phyloP scores from a whole-genome alignment of 306 rosid genomes.

The Citrullus mucosospermus region DNA sequence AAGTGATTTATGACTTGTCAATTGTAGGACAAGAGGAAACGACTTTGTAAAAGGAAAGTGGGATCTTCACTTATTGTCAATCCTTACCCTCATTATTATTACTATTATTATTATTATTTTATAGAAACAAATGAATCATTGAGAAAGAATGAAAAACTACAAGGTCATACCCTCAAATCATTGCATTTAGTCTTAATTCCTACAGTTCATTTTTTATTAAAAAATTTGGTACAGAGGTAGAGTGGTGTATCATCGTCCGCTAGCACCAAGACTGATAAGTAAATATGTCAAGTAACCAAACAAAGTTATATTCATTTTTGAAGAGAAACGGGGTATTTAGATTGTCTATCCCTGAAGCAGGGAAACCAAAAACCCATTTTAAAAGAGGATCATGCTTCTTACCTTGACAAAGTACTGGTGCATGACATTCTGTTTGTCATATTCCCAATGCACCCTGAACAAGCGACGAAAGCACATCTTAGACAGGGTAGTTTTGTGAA shows the following conservation, averaged over 20 bases:
- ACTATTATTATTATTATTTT: too few species aligned
- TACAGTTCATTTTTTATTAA: background rate
- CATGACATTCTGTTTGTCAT: conserved; percentile 41
- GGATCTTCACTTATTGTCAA: background rate
- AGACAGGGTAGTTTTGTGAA: background rate
- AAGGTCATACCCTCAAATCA: background rate
- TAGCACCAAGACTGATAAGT: background rate
- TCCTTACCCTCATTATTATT: background rate
- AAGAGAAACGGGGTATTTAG: background rate
- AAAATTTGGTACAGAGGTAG: background rate
- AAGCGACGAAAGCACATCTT: background rate
- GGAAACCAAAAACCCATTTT: background rate
- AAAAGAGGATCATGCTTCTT: conserved; percentile 14
- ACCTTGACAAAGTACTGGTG: conserved; percentile 94
- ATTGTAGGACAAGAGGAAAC: background rate
- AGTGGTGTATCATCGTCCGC: background rate
- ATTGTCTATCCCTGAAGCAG: background rate
- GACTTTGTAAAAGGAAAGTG: background rate
- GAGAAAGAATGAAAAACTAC: too few species aligned
- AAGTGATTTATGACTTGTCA: background rate
- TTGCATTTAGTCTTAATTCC: background rate
- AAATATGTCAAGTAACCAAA: background rate
- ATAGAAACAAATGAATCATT: too few species aligned
- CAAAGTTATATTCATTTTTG: background rate
- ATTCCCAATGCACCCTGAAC: conserved; percentile 69